Conservation (phyloP, 2,329 filamentous ascomycete species). For the Fusarium continuum region DNA sequence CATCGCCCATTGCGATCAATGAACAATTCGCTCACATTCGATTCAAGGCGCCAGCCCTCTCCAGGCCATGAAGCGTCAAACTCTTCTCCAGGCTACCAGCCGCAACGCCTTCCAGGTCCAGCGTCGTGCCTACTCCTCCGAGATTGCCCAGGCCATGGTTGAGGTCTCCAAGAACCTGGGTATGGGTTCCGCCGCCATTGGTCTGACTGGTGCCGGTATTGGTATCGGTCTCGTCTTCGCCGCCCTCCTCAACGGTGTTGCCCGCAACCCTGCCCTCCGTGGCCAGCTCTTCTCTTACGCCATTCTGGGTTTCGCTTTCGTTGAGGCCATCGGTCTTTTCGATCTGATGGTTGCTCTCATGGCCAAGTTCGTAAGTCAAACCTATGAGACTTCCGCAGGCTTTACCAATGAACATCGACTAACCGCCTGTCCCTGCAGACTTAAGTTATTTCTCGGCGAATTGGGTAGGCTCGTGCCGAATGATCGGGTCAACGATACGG, state of each 20-base stretch:
- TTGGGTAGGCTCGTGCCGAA: conserved; percentile 50
- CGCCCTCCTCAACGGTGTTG: conserved; percentile 86
- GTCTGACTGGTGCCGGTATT: conserved; percentile 92
- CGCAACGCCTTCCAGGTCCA: conserved; percentile 71
- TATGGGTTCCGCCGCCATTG: conserved; percentile 90
- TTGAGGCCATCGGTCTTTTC: conserved; percentile 91
- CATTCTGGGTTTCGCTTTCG: conserved; percentile 95
- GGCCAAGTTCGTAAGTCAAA: conserved; percentile 81
- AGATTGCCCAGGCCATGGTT: conserved; percentile 88
- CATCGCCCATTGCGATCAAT: conserved; percentile 39
- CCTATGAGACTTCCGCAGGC: background rate
- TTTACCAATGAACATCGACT: conserved; percentile 2
- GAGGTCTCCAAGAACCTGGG: conserved; percentile 91
- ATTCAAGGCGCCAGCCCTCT: conserved; percentile 67
- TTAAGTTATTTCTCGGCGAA: conserved; percentile 48
- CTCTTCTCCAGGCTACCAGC: conserved; percentile 72
- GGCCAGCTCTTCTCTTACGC: conserved; percentile 96
- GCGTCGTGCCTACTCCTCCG: conserved; percentile 83
- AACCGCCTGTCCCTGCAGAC: conserved; percentile 43
- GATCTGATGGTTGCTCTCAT: conserved; percentile 93
- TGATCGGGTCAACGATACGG: conserved; percentile 49
- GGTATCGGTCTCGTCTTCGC: conserved; percentile 96
- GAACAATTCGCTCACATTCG: conserved; percentile 47
- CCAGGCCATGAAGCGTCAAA: conserved; percentile 80
- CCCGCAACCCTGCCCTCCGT: conserved; percentile 93